A percentile compares a stretch with the other conserved stretches of the same genome.
Evolutionary conservation across 495 filamentous ascomycete genomes (phyloP).

Genomic region (Neurospora africana): DNA sequence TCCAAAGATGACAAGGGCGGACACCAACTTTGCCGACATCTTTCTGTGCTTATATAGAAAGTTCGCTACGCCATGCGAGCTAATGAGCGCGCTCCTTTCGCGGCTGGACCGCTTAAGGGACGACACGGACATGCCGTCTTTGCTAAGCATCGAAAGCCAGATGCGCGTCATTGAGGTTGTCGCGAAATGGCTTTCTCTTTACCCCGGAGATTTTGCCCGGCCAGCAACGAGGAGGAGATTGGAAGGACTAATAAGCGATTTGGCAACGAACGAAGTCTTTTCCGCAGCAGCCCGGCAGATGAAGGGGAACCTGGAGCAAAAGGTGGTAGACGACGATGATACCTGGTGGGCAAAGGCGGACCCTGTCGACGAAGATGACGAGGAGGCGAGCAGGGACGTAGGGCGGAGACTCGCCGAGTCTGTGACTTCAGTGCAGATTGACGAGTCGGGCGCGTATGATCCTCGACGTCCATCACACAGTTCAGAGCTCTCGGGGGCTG

Average conservation of each 20-base stretch:
- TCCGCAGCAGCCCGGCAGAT: constrained; percentile 78
- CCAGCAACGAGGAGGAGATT: constrained; percentile 61
- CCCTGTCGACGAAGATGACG: constrained; percentile 37
- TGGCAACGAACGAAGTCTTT: constrained; percentile 64
- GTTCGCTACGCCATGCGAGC: constrained; percentile 69
- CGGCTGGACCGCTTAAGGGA: constrained; percentile 61
- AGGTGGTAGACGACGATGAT: constrained; percentile 70
- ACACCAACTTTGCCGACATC: constrained; percentile 72
- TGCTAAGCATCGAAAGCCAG: constrained; percentile 68
- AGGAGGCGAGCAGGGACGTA: constrained; percentile 8
- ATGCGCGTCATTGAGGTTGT: constrained; percentile 73
- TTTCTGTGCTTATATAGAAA: constrained; percentile 94
- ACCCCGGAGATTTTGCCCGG: constrained; percentile 86
- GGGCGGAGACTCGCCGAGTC: constrained; percentile 26
- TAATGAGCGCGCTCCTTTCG: constrained; percentile 61
- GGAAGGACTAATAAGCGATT: constrained; percentile 55
- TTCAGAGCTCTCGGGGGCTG: constrained; percentile 32
- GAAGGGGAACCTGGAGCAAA: constrained; percentile 48
- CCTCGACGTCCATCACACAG: constrained; percentile 36
- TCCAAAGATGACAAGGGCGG: constrained; percentile 70
- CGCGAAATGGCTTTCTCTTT: constrained; percentile 78
- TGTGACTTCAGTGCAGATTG: constrained; percentile 33
- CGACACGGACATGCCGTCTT: constrained; percentile 47
- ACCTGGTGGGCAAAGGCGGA: constrained; percentile 65
- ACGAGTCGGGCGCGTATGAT: constrained; percentile 20